Evolutionary conservation across 2,329 filamentous ascomycete species (phyloP), one percentile per base, ranked within the genome.

Genomic region (Diaporthe sp.): DNA sequence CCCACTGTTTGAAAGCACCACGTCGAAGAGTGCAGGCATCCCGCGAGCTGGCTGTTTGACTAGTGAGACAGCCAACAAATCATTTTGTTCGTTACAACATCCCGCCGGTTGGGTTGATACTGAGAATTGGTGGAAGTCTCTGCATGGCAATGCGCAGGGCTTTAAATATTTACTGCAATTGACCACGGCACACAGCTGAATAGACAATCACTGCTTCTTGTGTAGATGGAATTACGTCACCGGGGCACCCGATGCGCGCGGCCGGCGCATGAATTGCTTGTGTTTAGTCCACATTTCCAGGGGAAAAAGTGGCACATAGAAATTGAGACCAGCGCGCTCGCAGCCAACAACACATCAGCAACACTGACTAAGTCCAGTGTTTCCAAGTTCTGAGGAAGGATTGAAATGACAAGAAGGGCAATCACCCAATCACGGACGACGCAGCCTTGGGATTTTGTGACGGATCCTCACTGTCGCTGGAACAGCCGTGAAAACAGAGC

Each of bases 261-360:
- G 65, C 31, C n/a, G 10, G 46, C 31, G 34, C 65, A 69, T 55
- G 31, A 69, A 31, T 55, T 55, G 65, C 65, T 69, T 69, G 49
- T 55, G 39, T 39, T 39, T 44, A 62, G 57, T 55, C 71, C 71
- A 73, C 71, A 65, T 28, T 51, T 73, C 39, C 71, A 73, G 71
- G 71, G 71, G 71, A 19, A 73, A 65, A 73, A 65, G 71, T 61
- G 71, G 71, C n/a, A 69, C 65, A 31, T 51, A 25, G 58, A 73
- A 28, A 73, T 73, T 73, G 42, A 49, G 71, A 73, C 71, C 71
- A 73, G 71, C 71, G n/a, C 46, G 49, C 46, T 65, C 37, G 28
- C 71, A 57, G 44, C 71, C 58, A 65, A 55, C 70, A 72, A 65
- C 58, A 62, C 46, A 42, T 34, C 65, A 42, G 65, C 46, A 44